A percentile compares a stretch with the other conserved stretches of the same genome.
phyloP scores from a whole-genome alignment of 164 flowering plant genomes.

The Magnolia kwangsiensis region DNA sequence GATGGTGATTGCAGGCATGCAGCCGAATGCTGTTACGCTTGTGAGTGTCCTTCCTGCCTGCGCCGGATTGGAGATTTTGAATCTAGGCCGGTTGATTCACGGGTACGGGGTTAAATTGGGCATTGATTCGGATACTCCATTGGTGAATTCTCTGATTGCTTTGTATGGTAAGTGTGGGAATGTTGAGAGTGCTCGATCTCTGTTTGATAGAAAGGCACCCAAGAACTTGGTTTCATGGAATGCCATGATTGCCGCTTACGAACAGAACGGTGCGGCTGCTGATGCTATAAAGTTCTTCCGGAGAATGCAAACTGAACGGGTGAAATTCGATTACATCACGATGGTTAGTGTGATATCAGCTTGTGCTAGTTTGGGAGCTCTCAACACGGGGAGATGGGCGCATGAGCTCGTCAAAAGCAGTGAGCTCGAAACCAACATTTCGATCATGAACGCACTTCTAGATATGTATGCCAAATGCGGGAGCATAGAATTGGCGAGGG shows the following conservation, averaged over 20 bases:
- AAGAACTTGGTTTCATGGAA: slow-evolving; percentile 34
- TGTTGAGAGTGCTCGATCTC: slow-evolving; percentile 21
- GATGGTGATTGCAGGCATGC: slow-evolving; percentile 26
- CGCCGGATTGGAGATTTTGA: slow-evolving; percentile 17
- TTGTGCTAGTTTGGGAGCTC: slow-evolving; percentile 33
- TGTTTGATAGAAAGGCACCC: slow-evolving; percentile 27
- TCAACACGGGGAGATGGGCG: slow-evolving; percentile 27
- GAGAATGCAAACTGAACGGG: slow-evolving; percentile 26
- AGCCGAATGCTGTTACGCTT: slow-evolving; percentile 30
- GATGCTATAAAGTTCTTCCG: slow-evolving; percentile 32
- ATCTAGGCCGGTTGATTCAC: slow-evolving; percentile 32
- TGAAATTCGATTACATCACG: slow-evolving; percentile 27
- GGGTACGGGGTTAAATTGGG: slow-evolving; percentile 33
- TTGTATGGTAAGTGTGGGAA: slow-evolving; percentile 32
- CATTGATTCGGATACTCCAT: slow-evolving; percentile 22
- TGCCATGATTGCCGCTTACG: slow-evolving; percentile 33
- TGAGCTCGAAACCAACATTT: slow-evolving; percentile 21
- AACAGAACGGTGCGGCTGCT: slow-evolving; percentile 18
- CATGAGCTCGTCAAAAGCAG: slow-evolving; percentile 26
- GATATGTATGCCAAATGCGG: slow-evolving; percentile 68
- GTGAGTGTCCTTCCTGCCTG: slow-evolving; percentile 36
- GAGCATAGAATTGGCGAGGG: slow-evolving; percentile 26
- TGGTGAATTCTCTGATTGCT: slow-evolving; percentile 29
- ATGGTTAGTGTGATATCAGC: slow-evolving; percentile 38
- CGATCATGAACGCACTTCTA: slow-evolving; percentile 44